Conservation (phyloP, 148 eudicot genomes). For the Fagopyrum esculentum region DNA sequence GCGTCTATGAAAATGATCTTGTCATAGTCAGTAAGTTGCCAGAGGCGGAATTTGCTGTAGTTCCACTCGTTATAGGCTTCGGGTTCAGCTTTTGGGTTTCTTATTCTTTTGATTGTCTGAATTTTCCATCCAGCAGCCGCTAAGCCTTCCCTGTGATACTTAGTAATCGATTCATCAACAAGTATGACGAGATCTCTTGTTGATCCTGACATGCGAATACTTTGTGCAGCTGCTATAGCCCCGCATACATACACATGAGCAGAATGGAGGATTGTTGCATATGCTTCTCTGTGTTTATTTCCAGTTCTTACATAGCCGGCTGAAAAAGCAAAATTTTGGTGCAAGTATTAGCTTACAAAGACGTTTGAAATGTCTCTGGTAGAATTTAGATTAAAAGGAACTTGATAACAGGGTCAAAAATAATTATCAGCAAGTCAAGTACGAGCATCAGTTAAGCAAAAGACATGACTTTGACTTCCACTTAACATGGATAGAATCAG, state of each 20-base stretch:
- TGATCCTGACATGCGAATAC: constrained; percentile 90
- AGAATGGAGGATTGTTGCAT: constrained; percentile 91
- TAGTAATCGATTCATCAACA: constrained; percentile 71
- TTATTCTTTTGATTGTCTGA: constrained; percentile 58
- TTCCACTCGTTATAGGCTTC: constrained; percentile 97
- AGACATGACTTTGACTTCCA: background rate
- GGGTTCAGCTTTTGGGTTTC: constrained; percentile 85
- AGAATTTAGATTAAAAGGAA: background rate
- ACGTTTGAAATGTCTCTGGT: background rate
- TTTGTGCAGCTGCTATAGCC: constrained; percentile 91
- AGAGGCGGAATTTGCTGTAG: constrained; percentile 91
- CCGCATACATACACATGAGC: constrained; percentile 91
- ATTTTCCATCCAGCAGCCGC: constrained; percentile 92
- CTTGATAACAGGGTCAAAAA: background rate
- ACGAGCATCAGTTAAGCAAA: background rate
- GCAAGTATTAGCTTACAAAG: background rate
- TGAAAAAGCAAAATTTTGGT: background rate
- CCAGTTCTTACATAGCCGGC: constrained; percentile 59
- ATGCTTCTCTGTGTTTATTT: constrained; percentile 70
- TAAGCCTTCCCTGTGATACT: constrained; percentile 64
- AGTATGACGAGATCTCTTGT: constrained; percentile 85
- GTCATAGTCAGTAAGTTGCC: constrained; percentile 94
- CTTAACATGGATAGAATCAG: background rate
- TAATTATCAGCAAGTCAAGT: background rate
- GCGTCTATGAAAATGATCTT: constrained; percentile 92